Evolutionary conservation across 306 rosid species (phyloP).

Genomic region (Styphnolobium japonicum): DNA sequence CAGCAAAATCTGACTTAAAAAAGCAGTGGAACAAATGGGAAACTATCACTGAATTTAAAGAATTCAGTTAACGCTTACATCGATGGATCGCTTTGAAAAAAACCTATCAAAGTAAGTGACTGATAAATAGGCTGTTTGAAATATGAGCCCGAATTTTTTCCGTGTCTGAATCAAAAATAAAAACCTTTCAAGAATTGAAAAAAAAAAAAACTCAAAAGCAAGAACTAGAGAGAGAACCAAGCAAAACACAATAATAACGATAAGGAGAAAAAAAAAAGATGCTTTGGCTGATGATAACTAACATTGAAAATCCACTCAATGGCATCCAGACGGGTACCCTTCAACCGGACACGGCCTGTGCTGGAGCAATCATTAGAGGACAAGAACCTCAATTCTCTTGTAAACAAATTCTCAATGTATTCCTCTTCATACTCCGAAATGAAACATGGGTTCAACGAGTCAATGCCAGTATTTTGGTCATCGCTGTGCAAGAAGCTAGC

Average conservation of each 20-base stretch:
- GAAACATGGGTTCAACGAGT: conserved; percentile 25
- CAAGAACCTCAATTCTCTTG: conserved; percentile 45
- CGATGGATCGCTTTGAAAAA: conserved; percentile 60
- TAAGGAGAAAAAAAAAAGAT: background rate
- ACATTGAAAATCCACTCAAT: conserved; percentile 88
- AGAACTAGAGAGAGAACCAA: background rate
- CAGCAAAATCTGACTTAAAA: background rate
- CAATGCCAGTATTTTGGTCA: conserved; percentile 14
- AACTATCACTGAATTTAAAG: too few relatives aligned
- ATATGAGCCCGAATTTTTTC: conserved; percentile 57
- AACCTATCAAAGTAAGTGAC: conserved; percentile 77
- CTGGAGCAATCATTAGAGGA: conserved; percentile 28
- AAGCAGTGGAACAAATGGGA: background rate
- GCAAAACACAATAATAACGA: background rate
- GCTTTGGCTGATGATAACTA: conserved; percentile 33
- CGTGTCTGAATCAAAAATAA: conserved; percentile 56
- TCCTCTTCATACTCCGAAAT: conserved; percentile 58
- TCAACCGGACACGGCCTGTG: conserved; percentile 44
- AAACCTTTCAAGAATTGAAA: conserved; percentile 15
- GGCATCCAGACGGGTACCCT: conserved; percentile 57
- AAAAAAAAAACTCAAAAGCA: background rate
- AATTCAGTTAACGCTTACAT: conserved; percentile 56
- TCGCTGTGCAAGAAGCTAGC: conserved; percentile 37
- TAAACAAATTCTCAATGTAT: conserved; percentile 54
- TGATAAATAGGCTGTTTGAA: conserved; percentile 69